A percentile compares a stretch with the other conserved stretches of the same genome.
Evolutionary conservation across 805 yeast genomes (phyloP).

Genomic region (Nakazawaea holstii): DNA sequence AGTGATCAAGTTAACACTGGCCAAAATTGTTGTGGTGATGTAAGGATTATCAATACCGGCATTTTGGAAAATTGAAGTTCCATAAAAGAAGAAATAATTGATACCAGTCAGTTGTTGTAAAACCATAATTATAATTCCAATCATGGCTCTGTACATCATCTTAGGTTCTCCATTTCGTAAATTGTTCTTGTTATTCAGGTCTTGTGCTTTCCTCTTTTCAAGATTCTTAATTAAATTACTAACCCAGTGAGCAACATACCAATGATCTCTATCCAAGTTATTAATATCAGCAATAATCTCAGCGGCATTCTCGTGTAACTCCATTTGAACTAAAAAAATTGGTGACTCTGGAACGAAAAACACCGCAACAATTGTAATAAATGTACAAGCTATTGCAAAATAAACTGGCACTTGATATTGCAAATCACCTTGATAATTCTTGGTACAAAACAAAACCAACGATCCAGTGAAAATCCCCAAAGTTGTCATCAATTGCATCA

Average conservation of each 20-base stretch:
- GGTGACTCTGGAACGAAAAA: conserved; percentile 31
- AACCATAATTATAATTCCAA: conserved; percentile 23
- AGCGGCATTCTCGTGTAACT: conserved; percentile 6
- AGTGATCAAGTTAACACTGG: conserved; percentile 46
- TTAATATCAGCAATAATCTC: conserved; percentile 8
- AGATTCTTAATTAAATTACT: conserved; percentile 5
- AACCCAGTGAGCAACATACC: conserved; percentile 15
- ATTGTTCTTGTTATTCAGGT: not conserved
- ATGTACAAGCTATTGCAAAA: conserved; percentile 16
- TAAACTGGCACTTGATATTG: conserved; percentile 21
- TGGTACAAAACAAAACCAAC: conserved; percentile 17
- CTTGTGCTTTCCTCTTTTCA: not conserved
- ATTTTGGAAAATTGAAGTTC: conserved; percentile 47
- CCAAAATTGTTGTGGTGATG: conserved; percentile 49
- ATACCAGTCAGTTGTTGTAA: conserved; percentile 55
- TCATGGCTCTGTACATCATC: conserved; percentile 21
- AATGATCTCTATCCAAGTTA: conserved; percentile 10
- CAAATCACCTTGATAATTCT: conserved; percentile 7
- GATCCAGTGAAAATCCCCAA: conserved; percentile 28
- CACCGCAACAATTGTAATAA: conserved; percentile 14
- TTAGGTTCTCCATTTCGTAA: conserved; percentile 22
- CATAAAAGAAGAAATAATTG: conserved; percentile 64
- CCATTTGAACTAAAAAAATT: conserved; percentile 17
- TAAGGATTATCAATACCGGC: conserved; percentile 53
- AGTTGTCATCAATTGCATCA: conserved; percentile 28